Evolutionary conservation across 805 yeast genomes (phyloP), one percentile per base, ranked within the genome.

Genomic region (Candida methanosorbosa): DNA sequence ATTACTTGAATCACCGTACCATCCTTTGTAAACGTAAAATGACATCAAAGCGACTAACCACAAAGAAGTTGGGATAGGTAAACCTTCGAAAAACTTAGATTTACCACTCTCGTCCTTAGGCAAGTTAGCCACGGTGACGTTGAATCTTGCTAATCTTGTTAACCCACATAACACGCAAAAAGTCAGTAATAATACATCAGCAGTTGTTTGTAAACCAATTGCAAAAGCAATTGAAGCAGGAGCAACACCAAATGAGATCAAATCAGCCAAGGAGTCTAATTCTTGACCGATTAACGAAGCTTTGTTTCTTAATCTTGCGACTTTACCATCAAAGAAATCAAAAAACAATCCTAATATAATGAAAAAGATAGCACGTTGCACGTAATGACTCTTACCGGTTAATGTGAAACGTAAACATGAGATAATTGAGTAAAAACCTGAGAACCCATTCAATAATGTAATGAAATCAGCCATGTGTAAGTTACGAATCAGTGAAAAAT

Each of bases 301-400:
- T 63, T 88, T 86, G 56, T 87, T 82, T 62, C 96, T 75, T 63
- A 92, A 72, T 52, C 98, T 74, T 4, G 98, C 98, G 7, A 90
- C 98, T 49, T 94, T 77, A 24, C 98, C 98, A 56, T 92, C 98
- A 56, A 92, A 83, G 56, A 92, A 87, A 59, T 90, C 98, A 57
- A 90, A 90, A 55, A 92, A 86, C 51, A 90, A 73, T 5, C 98
- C 98, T 45, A 90, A 65, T n/a, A 83, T 69, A 29, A 87, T 85
- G 61, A 69, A 86, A 44, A 81, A 78, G 62, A 87, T 88, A 2
- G 97, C 96, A 48, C 95, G 70, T 61, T 82, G 90, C 22, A 79
- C 73, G 55, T 82, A 81, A 50, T 77, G 81, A 7, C 75, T 61
- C 45, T 76, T 66, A 12, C 75, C 78, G 3, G 90, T 82, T 34